Evolutionary conservation across 495 filamentous ascomycete genomes (phyloP).

Genomic region (Aspergillus panamensis): DNA sequence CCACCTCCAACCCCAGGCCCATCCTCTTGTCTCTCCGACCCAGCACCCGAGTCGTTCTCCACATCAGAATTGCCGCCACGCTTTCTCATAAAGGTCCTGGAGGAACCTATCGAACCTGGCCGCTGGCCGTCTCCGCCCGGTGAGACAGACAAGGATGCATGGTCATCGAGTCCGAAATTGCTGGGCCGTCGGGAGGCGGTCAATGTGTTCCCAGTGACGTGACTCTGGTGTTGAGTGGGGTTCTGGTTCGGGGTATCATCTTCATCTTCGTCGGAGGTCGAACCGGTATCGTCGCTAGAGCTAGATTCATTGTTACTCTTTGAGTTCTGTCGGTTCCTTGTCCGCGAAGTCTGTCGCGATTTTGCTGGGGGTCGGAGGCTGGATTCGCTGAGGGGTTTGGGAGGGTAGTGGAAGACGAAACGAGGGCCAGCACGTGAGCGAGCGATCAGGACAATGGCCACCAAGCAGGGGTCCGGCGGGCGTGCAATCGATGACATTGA

Average conservation of each 20-base stretch:
- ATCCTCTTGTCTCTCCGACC: slow-evolving; percentile 50
- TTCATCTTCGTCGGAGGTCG: slow-evolving; percentile 50
- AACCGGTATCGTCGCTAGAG: slow-evolving; percentile 46
- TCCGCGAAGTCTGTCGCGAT: slow-evolving; percentile 34
- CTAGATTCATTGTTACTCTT: slow-evolving; percentile 39
- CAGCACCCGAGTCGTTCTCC: slow-evolving; percentile 42
- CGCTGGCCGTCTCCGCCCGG: slow-evolving; percentile 36
- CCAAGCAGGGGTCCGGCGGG: slow-evolving; percentile 59
- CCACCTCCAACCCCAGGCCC: slow-evolving; percentile 35
- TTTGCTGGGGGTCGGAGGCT: slow-evolving; percentile 34
- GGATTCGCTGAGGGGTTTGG: slow-evolving; percentile 51
- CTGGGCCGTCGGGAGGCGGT: slow-evolving; percentile 33
- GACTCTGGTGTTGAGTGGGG: slow-evolving; percentile 9
- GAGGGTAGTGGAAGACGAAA: slow-evolving; percentile 91
- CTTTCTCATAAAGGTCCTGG: slow-evolving; percentile 37
- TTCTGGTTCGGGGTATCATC: slow-evolving; percentile 33
- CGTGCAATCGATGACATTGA: slow-evolving; percentile 49
- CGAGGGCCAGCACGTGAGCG: slow-evolving; percentile 75
- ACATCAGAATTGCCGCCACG: slow-evolving; percentile 37
- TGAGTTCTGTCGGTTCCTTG: slow-evolving; percentile 22
- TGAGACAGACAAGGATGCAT: slow-evolving; percentile 27
- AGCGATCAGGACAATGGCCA: slow-evolving; percentile 77
- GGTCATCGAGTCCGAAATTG: slow-evolving; percentile 40
- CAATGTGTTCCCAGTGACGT: slow-evolving; percentile 24
- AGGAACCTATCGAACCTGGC: slow-evolving; percentile 42